Base-by-base conservation (phyloP, 2,329 filamentous ascomycete species). In the Neofusicoccum sp. region DNA sequence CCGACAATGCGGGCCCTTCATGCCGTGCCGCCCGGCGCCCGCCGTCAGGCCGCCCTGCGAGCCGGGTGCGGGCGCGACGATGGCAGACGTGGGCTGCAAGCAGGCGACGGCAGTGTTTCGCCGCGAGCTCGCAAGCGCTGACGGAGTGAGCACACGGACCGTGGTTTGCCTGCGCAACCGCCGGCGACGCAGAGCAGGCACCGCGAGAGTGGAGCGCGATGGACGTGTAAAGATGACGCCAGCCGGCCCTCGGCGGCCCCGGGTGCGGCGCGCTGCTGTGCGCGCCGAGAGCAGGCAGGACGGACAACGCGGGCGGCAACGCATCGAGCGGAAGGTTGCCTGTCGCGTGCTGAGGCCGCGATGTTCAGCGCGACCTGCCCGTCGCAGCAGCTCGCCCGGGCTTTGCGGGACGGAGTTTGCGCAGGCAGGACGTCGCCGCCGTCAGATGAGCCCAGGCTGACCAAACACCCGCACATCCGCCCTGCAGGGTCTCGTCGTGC, bases 401-500 rank as follows among this genome's bases (percentile, higher is more conserved):
- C 28, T 44, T 56, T 44, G 40, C 36, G 51, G 16, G 41, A 34
- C 53, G 40, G 41, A 57, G n/a, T 57, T 57, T 57, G 53, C 53
- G 40, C 28, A 43, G 38, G 16, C 45, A 6, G n/a, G n/a, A n/a
- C 11, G 30, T 8, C 5, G 30, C 41, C 11, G 41, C 41, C 43
- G 43, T 47, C 43, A 31, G 43, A 47, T 47, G 43, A 47, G 43
- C 43, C 34, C 9, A 12, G 12, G 26, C 43, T 14, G 16, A 12
- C 24, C 24, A 47, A 47, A 30, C 16, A 11, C 41, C 41, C 41
- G 41, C 43, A 34, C 36, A 34, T 14, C 34, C 36, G 34, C 34
- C 9, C 34, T 54, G 49, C 49, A 54, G 49, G 49, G 49, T 24
- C 49, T 41, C 26, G 49, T 30, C 33, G 20, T 54, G 49, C 49